Base-by-base conservation (phyloP, 768 basidiomycete genomes). In the Gymnopilus junonius region DNA sequence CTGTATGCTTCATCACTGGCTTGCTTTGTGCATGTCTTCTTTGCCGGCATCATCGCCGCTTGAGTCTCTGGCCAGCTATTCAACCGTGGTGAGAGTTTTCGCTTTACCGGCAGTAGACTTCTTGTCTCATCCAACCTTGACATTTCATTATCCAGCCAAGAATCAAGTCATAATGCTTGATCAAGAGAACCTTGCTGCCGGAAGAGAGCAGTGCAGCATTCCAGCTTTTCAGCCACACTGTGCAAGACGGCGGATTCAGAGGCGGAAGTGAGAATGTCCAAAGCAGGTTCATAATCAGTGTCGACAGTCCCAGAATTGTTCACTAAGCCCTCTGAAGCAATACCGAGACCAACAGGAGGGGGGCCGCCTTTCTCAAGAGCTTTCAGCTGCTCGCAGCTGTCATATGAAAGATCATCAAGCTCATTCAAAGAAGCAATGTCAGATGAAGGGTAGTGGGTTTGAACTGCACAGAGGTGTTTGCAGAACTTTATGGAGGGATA, bases 381-480 rank as follows among this genome's bases (percentile, higher is more conserved):
- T 35, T 12, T 35, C 34, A 6, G 34, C 7, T 35, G 34, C 34
- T 35, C 34, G 34, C 12, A 7, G 34, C 6, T 12, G 34, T 35
- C 34, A 35, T 12, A 7, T 35, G 7, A 35, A 35, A 7, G 34
- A 35, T 7, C 12, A 35, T 35, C 42, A 23, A 5, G 21, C 42
- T 8, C 42, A 17, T 17, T 23, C 8, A 23, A 45, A 20, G 8
- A 17, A 20, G 1, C 42, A 45, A 14, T n/a, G 21, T n/a, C 6
- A 35, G 12, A 7, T 35, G 6, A 6, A n/a, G 42, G 42, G n/a
- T 15, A 43, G 15, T 43, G 14, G 12, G 10, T 7, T 17, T 50
- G 48, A 14, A 70, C 65, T 0, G 65, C 68, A 23, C 48, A 62
- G 4, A 72, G 62, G 37, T 72, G 69, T 51, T 72, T 70, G 58